Conservation (phyloP, 768 basidiomycete species). For the Leccinum pellstonianum region DNA sequence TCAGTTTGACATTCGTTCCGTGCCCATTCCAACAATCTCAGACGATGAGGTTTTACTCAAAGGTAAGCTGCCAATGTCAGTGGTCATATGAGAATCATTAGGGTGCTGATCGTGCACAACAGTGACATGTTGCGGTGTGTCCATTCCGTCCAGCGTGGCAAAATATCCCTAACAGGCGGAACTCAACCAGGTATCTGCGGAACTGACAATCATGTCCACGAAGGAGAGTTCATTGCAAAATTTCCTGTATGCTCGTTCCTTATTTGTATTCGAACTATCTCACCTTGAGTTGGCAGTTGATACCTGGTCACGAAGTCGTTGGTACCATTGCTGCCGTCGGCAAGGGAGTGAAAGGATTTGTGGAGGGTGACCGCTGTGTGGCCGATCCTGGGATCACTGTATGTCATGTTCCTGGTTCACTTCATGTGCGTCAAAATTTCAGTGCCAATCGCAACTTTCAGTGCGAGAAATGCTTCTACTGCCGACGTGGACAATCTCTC, state of each 20-base stretch:
- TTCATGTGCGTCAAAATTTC: background rate
- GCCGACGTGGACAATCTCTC: conserved; percentile 71
- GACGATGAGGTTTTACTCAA: conserved; percentile 61
- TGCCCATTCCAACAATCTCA: conserved; percentile 50
- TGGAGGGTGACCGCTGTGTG: conserved; percentile 74
- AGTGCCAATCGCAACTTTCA: conserved; percentile 21
- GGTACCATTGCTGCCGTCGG: conserved; percentile 70
- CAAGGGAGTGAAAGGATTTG: conserved; percentile 71
- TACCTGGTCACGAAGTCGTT: conserved; percentile 70
- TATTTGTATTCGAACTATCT: background rate
- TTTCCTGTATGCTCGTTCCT: conserved; percentile 39
- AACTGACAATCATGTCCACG: conserved; percentile 57
- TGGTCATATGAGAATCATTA: background rate
- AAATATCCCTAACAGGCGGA: background rate
- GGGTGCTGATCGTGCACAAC: background rate
- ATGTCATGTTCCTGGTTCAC: conserved; percentile 25
- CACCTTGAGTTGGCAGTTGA: conserved; percentile 40
- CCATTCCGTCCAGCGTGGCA: background rate
- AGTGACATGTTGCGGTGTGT: conserved; percentile 43
- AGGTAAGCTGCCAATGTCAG: conserved; percentile 33
- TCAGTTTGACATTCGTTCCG: conserved; percentile 51
- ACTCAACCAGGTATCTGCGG: conserved; percentile 46
- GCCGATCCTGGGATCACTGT: conserved; percentile 74
- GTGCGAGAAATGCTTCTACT: conserved; percentile 85
- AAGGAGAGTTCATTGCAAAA: conserved; percentile 59